Percentiles rank a stretch among this genome's conserved stretches.
Evolutionary conservation across 2,329 filamentous ascomycete species (phyloP).

Genomic region (Mycosphaerella arachidis): DNA sequence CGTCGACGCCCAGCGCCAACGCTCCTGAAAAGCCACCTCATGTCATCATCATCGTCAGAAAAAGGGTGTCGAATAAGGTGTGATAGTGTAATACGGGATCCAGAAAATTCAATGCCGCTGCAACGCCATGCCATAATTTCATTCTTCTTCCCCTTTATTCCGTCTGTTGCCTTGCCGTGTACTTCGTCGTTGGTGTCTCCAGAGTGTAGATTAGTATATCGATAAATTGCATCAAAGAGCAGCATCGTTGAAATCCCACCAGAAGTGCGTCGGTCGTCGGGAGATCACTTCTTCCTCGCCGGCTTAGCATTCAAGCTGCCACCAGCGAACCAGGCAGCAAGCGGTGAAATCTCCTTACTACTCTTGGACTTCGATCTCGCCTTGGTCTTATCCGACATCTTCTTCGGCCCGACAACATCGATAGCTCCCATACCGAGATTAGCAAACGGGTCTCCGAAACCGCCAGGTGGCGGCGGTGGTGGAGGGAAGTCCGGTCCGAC

Average conservation of each 20-base stretch:
- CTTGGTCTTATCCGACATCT: conserved; percentile 12
- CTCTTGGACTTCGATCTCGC: conserved; percentile 19
- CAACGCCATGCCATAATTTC: not conserved
- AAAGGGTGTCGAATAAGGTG: not conserved
- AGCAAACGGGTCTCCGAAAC: conserved; percentile 17
- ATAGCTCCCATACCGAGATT: conserved; percentile 9
- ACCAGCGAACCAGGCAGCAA: conserved; percentile 29
- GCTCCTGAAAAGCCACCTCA: not conserved
- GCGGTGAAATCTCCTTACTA: conserved; percentile 24
- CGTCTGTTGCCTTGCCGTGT: not conserved
- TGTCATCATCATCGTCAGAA: not conserved
- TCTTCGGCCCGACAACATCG: not conserved
- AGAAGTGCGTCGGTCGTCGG: not conserved
- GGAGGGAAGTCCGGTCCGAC: conserved; percentile 7
- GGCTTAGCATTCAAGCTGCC: conserved; percentile 17
- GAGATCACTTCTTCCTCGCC: conserved; percentile 9
- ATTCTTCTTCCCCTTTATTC: not conserved
- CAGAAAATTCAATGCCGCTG: not conserved
- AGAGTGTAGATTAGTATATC: not conserved
- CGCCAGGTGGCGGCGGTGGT: conserved; percentile 16
- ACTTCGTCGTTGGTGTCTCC: not conserved
- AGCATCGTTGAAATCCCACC: not conserved
- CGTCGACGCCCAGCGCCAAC: conserved; percentile 1
- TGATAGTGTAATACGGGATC: not conserved
- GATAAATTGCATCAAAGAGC: not conserved